Conservation (phyloP, 495 filamentous ascomycete species). For the Chaetomidium leptoderma region DNA sequence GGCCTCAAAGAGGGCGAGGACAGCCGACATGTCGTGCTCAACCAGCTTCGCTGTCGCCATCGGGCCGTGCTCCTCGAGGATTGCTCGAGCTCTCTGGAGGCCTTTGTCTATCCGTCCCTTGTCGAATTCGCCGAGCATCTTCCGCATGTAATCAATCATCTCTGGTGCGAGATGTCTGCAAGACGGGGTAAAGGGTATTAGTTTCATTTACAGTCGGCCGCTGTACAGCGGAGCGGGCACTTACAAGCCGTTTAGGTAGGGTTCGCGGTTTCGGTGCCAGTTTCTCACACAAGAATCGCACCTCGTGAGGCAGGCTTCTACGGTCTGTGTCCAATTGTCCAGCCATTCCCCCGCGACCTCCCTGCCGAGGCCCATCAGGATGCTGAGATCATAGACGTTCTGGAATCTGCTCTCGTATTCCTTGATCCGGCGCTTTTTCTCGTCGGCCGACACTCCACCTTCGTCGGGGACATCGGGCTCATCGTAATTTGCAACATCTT, state of each 20-base stretch:
- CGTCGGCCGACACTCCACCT: conserved; percentile 27
- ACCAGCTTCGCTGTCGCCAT: conserved; percentile 30
- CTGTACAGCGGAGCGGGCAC: conserved; percentile 15
- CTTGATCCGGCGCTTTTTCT: conserved; percentile 42
- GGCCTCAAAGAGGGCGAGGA: conserved; percentile 51
- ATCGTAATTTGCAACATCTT: conserved; percentile 52
- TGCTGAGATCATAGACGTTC: conserved; percentile 58
- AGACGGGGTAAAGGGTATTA: conserved; percentile 33
- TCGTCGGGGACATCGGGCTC: conserved; percentile 39
- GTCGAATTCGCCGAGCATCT: conserved; percentile 44
- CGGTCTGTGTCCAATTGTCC: conserved; percentile 51
- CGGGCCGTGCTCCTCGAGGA: conserved; percentile 37
- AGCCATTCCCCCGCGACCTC: conserved; percentile 58
- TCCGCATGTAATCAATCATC: conserved; percentile 35
- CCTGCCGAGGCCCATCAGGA: conserved; percentile 62
- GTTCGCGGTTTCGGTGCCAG: conserved; percentile 61
- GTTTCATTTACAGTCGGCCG: neutral
- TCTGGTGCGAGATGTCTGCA: conserved; percentile 32
- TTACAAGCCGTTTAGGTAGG: conserved; percentile 42
- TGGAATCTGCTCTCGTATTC: conserved; percentile 51
- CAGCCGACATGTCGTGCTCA: conserved; percentile 32
- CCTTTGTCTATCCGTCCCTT: conserved; percentile 35
- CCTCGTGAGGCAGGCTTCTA: conserved; percentile 49
- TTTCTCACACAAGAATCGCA: conserved; percentile 78
- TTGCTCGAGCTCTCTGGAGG: conserved; percentile 35